Evolutionary conservation across 1,284 basidiomycete genomes (phyloP).

Genomic region (Sanghuangporus weigelae): DNA sequence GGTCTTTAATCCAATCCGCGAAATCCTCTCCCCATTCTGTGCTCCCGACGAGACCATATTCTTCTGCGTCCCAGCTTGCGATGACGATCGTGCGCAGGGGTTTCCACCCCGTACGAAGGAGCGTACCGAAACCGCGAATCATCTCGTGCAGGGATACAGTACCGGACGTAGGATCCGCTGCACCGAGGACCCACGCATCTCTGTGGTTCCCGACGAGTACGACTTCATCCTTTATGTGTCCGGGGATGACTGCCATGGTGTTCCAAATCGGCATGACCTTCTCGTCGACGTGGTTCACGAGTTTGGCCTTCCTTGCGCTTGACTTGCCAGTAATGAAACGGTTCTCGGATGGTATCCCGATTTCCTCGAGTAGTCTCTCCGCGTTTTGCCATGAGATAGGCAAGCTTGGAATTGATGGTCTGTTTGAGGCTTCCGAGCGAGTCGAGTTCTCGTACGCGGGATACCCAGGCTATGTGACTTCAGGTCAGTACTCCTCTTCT

Average conservation of each 20-base stretch:
- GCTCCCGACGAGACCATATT: conserved; percentile 85
- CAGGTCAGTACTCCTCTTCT: background rate
- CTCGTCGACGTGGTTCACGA: conserved; percentile 72
- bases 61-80: conserved; percentile 92
- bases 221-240: conserved; percentile 82
- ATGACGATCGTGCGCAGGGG: conserved; percentile 86
- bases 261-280: conserved; percentile 85
- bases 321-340: conserved; percentile 41
- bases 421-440: conserved; percentile 60
- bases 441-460: conserved; percentile 86
- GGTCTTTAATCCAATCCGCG: conserved; percentile 67
- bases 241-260: conserved; percentile 86
- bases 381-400: conserved; percentile 74
- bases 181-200: conserved; percentile 70
- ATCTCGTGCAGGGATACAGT: conserved; percentile 84
- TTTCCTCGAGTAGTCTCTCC: conserved; percentile 53
- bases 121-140: conserved; percentile 73
- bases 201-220: conserved; percentile 84
- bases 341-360: conserved; percentile 34
- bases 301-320: conserved; percentile 44
- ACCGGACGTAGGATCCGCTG: conserved; percentile 83
- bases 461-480: conserved; percentile 50
- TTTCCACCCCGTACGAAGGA: conserved; percentile 79
- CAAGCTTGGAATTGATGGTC: conserved; percentile 80
- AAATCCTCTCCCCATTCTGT: conserved; percentile 93